phyloP scores from a whole-genome alignment of 1,284 basidiomycete species.

The Puccinia coronata region DNA sequence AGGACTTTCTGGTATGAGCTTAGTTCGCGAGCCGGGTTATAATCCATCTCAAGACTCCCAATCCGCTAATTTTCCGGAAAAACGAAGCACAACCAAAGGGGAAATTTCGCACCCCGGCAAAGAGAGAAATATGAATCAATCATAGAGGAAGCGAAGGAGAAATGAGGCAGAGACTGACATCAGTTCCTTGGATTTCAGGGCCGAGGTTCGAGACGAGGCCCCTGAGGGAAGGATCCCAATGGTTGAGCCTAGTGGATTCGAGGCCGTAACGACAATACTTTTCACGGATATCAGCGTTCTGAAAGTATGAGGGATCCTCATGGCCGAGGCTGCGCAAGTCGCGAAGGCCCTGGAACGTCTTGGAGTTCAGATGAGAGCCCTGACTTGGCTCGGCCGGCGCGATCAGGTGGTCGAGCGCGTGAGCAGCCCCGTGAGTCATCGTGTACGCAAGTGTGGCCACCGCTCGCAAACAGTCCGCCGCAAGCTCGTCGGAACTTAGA shows the following conservation, averaged over 20 bases:
- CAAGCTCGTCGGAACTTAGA: conserved; percentile 29
- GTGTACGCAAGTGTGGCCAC: conserved; percentile 46
- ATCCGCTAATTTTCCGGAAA: not conserved
- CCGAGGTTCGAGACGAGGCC: conserved; percentile 22
- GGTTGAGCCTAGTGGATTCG: conserved; percentile 33
- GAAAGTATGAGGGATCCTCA: conserved; percentile 1
- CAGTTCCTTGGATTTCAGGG: not conserved
- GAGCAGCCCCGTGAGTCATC: conserved; percentile 37
- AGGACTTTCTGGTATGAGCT: conserved; percentile 8
- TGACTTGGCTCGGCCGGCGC: not conserved
- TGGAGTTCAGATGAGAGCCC: conserved; percentile 5
- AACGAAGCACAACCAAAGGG: not conserved
- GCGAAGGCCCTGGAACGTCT: conserved; percentile 4
- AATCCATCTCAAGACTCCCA: conserved; percentile 13
- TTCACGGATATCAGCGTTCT: not conserved
- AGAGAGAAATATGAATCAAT: not conserved
- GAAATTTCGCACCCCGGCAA: not conserved
- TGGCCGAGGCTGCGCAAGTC: not conserved
- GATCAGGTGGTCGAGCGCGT: conserved; percentile 41
- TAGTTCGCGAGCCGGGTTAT: conserved; percentile 1
- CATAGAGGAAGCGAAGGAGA: not conserved
- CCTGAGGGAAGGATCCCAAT: conserved; percentile 30
- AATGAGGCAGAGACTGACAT: conserved; percentile 15
- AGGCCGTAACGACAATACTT: conserved; percentile 22
- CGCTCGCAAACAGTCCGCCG: conserved; percentile 45